phyloP scores from a whole-genome alignment of 192 early-diverging fungal species.

The Coemansia sp. region DNA sequence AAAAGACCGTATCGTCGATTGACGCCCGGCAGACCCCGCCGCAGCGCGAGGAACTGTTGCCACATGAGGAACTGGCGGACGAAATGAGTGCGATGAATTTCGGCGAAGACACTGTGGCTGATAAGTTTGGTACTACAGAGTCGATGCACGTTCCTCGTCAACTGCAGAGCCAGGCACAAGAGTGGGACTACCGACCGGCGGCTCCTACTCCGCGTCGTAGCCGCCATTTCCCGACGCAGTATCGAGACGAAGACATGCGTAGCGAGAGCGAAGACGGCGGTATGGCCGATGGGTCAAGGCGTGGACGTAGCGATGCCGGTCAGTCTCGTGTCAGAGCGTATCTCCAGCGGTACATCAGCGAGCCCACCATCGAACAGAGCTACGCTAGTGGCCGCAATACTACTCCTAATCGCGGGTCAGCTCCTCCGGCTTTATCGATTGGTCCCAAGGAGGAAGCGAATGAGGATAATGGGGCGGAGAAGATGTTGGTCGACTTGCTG shows the following conservation, averaged over 20 bases:
- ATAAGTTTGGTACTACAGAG: neutral
- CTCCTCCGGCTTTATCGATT: neutral
- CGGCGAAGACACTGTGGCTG: neutral
- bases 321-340: constrained; percentile 21
- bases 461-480: neutral
- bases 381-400: neutral
- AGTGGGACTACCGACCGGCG: constrained; percentile 21
- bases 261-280: constrained; percentile 9
- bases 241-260: neutral
- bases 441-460: neutral
- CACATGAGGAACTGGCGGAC: neutral
- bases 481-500: neutral
- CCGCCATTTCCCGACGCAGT: constrained; percentile 18
- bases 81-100: neutral
- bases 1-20: constrained; percentile 15
- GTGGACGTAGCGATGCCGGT: constrained; percentile 8
- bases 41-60: neutral
- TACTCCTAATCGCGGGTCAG: neutral
- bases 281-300: neutral
- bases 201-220: constrained; percentile 50
- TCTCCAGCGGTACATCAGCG: constrained; percentile 25
- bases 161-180: constrained; percentile 11
- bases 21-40: neutral
- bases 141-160: constrained; percentile 15
- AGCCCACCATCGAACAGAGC: constrained; percentile 9